phyloP scores from a whole-genome alignment of 2,329 filamentous ascomycete species.

The Fulvia fulva region DNA sequence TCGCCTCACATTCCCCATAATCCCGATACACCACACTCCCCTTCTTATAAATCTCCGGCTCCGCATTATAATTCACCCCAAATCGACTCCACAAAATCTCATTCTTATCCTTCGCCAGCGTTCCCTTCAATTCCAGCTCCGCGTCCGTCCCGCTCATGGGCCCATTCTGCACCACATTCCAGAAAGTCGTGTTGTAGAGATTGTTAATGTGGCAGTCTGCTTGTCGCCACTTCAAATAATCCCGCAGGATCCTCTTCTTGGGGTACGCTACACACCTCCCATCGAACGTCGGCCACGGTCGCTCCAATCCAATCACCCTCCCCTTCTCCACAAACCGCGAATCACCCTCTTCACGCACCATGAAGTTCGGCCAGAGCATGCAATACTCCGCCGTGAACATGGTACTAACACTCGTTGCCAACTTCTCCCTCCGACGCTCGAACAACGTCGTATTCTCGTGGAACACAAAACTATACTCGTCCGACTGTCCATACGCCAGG shows the following conservation, averaged over 20 bases:
- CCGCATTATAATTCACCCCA: constrained; percentile 96
- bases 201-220: constrained; percentile 99
- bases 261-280: constrained; percentile 89
- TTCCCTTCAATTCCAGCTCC: constrained; percentile 76
- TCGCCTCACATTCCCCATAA: constrained; percentile 33
- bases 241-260: constrained; percentile 72
- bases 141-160: constrained; percentile 70
- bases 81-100: constrained; percentile 89
- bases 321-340: background rate
- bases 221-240: constrained; percentile 97
- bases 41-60: constrained; percentile 87
- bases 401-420: constrained; percentile 85
- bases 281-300: constrained; percentile 85
- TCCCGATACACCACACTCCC: constrained; percentile 79
- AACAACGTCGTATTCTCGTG: constrained; percentile 72
- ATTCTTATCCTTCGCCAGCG: constrained; percentile 82
- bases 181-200: constrained; percentile 96
- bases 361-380: constrained; percentile 65
- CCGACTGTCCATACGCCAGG: constrained; percentile 88
- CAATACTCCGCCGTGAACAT: constrained; percentile 92
- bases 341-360: constrained; percentile 59
- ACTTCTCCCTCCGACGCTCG: constrained; percentile 81
- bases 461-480: constrained; percentile 71
- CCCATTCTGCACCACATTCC: constrained; percentile 76
- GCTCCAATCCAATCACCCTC: constrained; percentile 52